These are phyloP conservation scores for Claviceps monticola DNA, from an alignment of 2,329 filamentous ascomycete species.

Conservation along the genomic window DNA sequence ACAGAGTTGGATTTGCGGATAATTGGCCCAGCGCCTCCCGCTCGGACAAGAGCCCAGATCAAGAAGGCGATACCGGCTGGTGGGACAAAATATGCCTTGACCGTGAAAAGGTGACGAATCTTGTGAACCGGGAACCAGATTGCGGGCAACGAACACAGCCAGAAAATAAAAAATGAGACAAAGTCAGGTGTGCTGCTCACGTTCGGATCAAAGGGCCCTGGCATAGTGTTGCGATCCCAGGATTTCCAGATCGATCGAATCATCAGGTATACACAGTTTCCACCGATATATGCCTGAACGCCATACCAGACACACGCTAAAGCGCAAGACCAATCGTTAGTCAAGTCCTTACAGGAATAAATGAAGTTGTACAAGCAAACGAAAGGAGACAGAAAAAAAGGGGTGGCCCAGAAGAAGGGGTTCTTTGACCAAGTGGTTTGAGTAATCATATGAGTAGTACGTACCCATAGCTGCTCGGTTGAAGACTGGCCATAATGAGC, in stretches of 20 bases:
- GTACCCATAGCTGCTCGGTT: constrained; percentile 69
- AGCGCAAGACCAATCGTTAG: neutral
- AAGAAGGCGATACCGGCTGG: constrained; percentile 74
- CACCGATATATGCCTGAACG: constrained; percentile 75
- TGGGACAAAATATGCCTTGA: constrained; percentile 76
- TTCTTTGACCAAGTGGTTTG: neutral
- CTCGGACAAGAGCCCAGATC: constrained; percentile 72
- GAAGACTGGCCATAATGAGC: constrained; percentile 75
- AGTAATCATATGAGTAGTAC: constrained; percentile 7
- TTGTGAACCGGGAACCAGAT: constrained; percentile 85
- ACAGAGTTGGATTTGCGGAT: constrained; percentile 51
- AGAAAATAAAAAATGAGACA: constrained; percentile 77
- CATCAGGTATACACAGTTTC: constrained; percentile 77
- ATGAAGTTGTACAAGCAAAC: neutral
- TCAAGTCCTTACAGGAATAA: neutral
- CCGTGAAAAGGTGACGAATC: constrained; percentile 79
- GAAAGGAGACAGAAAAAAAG: neutral
- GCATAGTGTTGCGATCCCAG: constrained; percentile 45
- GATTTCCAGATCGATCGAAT: constrained; percentile 70
- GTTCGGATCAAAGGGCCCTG: constrained; percentile 48
- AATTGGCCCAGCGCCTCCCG: constrained; percentile 73
- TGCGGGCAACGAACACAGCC: constrained; percentile 64
- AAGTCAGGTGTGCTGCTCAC: constrained; percentile 65
- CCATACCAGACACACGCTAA: constrained; percentile 74
- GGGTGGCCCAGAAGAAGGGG: neutral